Percentiles rank a stretch among this genome's conserved stretches.
phyloP scores from a whole-genome alignment of 306 rosid species.

The Urtica urens region DNA sequence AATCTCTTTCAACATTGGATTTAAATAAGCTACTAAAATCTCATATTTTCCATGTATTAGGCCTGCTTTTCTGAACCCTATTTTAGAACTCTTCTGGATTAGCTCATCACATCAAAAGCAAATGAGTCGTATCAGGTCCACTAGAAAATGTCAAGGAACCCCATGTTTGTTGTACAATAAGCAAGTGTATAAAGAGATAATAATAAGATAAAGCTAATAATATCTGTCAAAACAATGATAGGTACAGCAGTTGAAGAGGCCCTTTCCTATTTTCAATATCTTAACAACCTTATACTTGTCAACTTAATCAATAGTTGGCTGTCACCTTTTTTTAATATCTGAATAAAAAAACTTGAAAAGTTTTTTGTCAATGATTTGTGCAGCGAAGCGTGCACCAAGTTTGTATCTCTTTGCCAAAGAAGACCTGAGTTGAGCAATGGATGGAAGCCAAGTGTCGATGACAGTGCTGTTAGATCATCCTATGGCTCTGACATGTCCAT shows the following conservation, averaged over 20 bases:
- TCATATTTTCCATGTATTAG: not conserved
- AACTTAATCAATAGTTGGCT: not conserved
- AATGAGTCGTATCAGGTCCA: slow-evolving; percentile 2
- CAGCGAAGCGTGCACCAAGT: slow-evolving; percentile 78
- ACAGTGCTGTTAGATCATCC: slow-evolving; percentile 57
- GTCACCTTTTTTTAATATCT: not conserved
- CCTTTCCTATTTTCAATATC: slow-evolving; percentile 11
- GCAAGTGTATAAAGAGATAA: not conserved
- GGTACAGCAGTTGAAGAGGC: slow-evolving; percentile 22
- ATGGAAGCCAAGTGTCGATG: slow-evolving; percentile 44
- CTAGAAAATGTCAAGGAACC: slow-evolving; percentile 4
- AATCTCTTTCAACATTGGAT: not conserved
- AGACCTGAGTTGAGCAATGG: slow-evolving; percentile 55
- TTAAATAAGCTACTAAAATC: not conserved
- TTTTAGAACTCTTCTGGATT: not conserved
- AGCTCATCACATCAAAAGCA: not conserved
- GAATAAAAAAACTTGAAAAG: not conserved
- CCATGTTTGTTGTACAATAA: not conserved
- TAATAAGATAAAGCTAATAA: not conserved
- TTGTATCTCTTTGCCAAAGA: slow-evolving; percentile 43
- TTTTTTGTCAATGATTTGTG: slow-evolving; percentile 8
- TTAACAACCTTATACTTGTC: slow-evolving; percentile 11
- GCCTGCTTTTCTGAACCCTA: slow-evolving; percentile 1
- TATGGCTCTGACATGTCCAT: slow-evolving; percentile 91
- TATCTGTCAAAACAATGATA: slow-evolving; percentile 15